Percentiles rank a stretch among this genome's conserved stretches.
Evolutionary conservation across 768 basidiomycete species (phyloP).

Genomic region (Leccinum aurantiacum): DNA sequence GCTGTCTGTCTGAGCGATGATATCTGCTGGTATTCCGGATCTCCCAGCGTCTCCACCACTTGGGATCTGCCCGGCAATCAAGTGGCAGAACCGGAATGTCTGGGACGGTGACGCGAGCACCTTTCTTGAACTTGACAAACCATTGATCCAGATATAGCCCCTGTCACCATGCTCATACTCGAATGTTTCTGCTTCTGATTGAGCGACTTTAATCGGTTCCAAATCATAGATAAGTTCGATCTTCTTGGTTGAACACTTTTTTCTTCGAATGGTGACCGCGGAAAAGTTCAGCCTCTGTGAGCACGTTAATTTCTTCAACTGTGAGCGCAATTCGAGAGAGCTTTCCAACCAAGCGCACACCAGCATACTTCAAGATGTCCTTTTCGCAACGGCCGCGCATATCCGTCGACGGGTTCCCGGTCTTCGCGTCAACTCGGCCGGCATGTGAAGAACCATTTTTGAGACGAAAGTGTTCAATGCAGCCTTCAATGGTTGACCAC

Average conservation of each 20-base stretch:
- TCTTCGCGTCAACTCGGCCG: slow-evolving; percentile 97
- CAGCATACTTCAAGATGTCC: slow-evolving; percentile 87
- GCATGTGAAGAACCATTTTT: slow-evolving; percentile 66
- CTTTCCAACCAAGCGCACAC: slow-evolving; percentile 91
- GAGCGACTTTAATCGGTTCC: slow-evolving; percentile 91
- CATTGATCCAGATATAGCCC: slow-evolving; percentile 95
- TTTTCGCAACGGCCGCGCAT: slow-evolving; percentile 92
- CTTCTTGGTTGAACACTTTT: slow-evolving; percentile 95
- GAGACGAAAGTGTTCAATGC: slow-evolving; percentile 52
- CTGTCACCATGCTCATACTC: slow-evolving; percentile 96
- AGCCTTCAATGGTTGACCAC: slow-evolving; percentile 96
- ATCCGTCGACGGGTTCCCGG: slow-evolving; percentile 95
- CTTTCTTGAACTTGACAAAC: slow-evolving; percentile 68
- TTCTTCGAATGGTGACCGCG: slow-evolving; percentile 96
- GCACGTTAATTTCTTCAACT: slow-evolving; percentile 8
- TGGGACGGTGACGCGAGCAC: slow-evolving; percentile 92
- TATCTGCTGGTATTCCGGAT: slow-evolving; percentile 96
- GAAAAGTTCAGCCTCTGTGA: slow-evolving; percentile 92
- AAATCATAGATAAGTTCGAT: slow-evolving; percentile 95
- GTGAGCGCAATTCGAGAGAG: not conserved
- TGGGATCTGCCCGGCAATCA: slow-evolving; percentile 94
- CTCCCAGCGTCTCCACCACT: slow-evolving; percentile 97
- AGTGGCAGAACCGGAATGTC: slow-evolving; percentile 90
- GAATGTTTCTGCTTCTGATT: slow-evolving; percentile 91
- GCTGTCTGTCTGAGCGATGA: slow-evolving; percentile 91